phyloP scores from a whole-genome alignment of 306 rosid species.

The Mucuna pruriens region DNA sequence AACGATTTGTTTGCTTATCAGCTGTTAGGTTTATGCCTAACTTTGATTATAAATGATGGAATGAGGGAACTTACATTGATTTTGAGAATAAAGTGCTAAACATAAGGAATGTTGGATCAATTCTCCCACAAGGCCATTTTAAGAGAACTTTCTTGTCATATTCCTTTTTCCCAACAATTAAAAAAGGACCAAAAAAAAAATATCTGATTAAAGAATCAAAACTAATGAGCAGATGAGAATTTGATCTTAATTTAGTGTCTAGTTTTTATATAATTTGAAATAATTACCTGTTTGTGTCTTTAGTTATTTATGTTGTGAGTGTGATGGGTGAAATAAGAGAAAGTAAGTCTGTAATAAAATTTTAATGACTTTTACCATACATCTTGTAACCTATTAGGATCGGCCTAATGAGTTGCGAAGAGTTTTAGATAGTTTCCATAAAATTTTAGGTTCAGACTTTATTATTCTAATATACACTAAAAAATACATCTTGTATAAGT shows the following conservation, averaged over 20 bases:
- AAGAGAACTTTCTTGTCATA: constrained; percentile 21
- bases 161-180: constrained; percentile 5
- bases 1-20: constrained; percentile 46
- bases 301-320: not conserved
- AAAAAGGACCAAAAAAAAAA: not conserved
- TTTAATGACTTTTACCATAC: no score
- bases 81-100: constrained; percentile 59
- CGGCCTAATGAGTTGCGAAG: no score
- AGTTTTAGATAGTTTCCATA: no score
- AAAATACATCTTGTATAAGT: not conserved
- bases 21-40: constrained; percentile 53
- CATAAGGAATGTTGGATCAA: constrained; percentile 67
- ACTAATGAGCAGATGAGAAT: not conserved
- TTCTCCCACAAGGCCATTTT: constrained; percentile 42
- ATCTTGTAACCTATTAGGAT: no score
- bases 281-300: not conserved
- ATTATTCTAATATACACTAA: no score
- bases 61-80: constrained; percentile 42
- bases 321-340: not conserved
- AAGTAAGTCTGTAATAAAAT: not conserved
- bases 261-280: not conserved
- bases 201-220: constrained; percentile 19
- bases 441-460: no score
- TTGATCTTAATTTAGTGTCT: constrained; percentile 14
- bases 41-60: constrained; percentile 49